Base-by-base conservation (phyloP, 306 rosid genomes). In the Quercus berberidifolia region DNA sequence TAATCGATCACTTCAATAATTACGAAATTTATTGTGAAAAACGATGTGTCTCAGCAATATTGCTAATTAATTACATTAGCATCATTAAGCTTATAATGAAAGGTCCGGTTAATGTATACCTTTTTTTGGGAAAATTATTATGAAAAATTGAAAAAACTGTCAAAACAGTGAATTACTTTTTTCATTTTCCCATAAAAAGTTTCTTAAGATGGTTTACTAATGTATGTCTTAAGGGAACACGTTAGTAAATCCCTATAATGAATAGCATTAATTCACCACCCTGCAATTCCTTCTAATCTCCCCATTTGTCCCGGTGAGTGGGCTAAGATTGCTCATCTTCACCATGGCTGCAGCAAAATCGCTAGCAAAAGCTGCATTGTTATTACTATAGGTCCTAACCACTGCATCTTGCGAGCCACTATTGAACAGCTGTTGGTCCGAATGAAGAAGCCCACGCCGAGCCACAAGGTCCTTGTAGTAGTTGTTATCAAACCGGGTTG, bases 321-420 rank as follows among this genome's bases (percentile, higher is more conserved):
- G 97, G 76, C 78, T 80, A 5, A 95, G 77, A 2, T 75, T 70
- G 14, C 97, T 54, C 97, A 92, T 69, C 78, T 87, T 95, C 6
- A 87, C 76, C 97, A 95, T 91, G 21, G 97, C 96, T 26, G 79
- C 79, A 56, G 90, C 86, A 79, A 95, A 95, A 69, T 92, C 97
- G 5, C 20, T 71, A 7, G 18, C 65, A 43, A 95, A 95, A 2
- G 54, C 31, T n/a, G 8, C 68, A 9, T 41, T 20, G 26, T 70
- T 85, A 6, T 1, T 35, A 46, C 91, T 86, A 6, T 92, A 92
- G 28, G 78, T 76, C 70, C 69, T 80, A 17, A 92, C 98, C 89
- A 89, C 70, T 5, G 84, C 77, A 71, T 88, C 95, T 38, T 90
- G 97, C 54, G 90, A 78, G 0, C 88, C 95, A 18, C 71, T 74